phyloP scores from a whole-genome alignment of 805 yeast genomes.

The Saccharomycopsis olivae region DNA sequence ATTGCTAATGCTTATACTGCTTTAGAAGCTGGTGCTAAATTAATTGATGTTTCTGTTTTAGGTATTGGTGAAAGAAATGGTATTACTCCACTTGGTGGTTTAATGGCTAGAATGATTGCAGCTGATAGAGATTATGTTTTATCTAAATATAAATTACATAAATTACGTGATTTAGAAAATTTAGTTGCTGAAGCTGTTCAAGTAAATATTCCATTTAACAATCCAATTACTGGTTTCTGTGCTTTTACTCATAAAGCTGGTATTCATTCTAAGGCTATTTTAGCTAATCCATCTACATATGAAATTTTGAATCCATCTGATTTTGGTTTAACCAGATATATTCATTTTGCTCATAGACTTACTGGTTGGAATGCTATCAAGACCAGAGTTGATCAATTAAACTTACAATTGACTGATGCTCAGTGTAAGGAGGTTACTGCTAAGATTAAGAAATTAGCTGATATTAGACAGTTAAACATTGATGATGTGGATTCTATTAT shows the following conservation, averaged over 20 bases:
- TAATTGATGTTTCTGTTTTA: slow-evolving; percentile 88
- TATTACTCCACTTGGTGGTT: slow-evolving; percentile 93
- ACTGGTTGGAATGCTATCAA: slow-evolving; percentile 99
- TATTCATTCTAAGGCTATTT: slow-evolving; percentile 96
- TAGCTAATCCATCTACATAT: slow-evolving; percentile 98
- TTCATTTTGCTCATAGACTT: slow-evolving; percentile 94
- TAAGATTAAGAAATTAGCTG: slow-evolving; percentile 91
- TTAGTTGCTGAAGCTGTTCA: slow-evolving; percentile 96
- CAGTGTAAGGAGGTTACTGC: slow-evolving; percentile 92
- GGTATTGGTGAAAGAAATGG: slow-evolving; percentile 99
- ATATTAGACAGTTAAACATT: slow-evolving; percentile 84
- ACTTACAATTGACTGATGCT: slow-evolving; percentile 78
- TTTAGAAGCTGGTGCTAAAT: slow-evolving; percentile 91
- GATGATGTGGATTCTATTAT: slow-evolving; percentile 97
- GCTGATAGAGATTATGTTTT: slow-evolving; percentile 95
- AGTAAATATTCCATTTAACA: slow-evolving; percentile 95
- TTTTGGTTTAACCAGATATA: slow-evolving; percentile 91
- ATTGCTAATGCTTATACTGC: slow-evolving; percentile 98
- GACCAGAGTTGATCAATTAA: slow-evolving; percentile 94
- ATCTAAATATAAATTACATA: slow-evolving; percentile 89
- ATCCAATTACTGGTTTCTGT: slow-evolving; percentile 98
- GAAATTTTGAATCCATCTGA: slow-evolving; percentile 92
- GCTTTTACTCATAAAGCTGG: slow-evolving; percentile 99
- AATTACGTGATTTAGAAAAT: slow-evolving; percentile 90
- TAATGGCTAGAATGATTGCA: slow-evolving; percentile 98